Base-by-base conservation (phyloP, 2,329 filamentous ascomycete genomes). In the Curvularia sp. region DNA sequence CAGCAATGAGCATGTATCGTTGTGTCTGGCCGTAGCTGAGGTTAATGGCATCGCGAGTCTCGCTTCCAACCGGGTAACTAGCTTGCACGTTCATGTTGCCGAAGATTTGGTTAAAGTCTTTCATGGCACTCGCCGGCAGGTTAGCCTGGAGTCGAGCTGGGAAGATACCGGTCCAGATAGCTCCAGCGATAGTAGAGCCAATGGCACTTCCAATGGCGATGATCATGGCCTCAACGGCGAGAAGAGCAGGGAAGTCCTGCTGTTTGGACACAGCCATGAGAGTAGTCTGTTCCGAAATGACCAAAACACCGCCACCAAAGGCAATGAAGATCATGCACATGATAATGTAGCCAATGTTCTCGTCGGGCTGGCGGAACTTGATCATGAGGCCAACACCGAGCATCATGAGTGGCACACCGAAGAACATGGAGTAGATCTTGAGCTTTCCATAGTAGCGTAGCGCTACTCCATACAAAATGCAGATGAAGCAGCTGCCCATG, bases 101-200 rank as follows among this genome's bases (percentile, higher is more conserved):
- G 60, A 86, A 86, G 53, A 89, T 79, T 1, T 38, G 56, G 0
- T 64, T 36, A 28, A 72, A 64, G 39, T 77, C 80, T 39, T 69
- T 67, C 68, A 80, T 76, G 25, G 67, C 72, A 1, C 75, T 73
- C 1, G 79, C 60, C 9, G 86, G 86, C 1, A 89, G 77, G 19
- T 70, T 65, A 2, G 49, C 54, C 41, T 57, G 66, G 13, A 89
- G 78, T 10, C 81, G 81, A 18, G 78, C 74, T 5, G 82, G 82
- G 66, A 90, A 84, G 1, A 83, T 81, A 59, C 83, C 81, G 0
- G 83, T 86, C 87, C 87, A 91, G 60, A 91, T 85, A 9, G 87
- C 87, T 0, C 82, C 83, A 1, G 87, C 83, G 47, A 90, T 81
- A 7, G 87, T 83, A n/a, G 62, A 71, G 0, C 77, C 77, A 27